These are phyloP conservation scores for Candida oleophila DNA, from an alignment of 805 yeast species.

Conservation along the genomic window DNA sequence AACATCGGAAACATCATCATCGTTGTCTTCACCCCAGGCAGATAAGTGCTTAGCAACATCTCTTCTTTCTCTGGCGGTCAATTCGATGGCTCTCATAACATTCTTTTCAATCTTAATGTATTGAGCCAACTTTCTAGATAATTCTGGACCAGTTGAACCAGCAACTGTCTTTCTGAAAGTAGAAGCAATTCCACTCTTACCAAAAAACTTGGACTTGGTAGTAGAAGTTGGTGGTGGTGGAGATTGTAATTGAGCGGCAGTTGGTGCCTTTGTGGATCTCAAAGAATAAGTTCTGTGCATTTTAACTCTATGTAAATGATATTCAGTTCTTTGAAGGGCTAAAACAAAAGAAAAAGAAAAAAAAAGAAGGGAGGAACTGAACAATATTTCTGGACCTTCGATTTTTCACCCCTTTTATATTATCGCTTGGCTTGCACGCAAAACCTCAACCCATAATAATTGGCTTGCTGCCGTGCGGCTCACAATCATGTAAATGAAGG, in stretches of 20 bases:
- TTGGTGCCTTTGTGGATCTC: conserved; percentile 94
- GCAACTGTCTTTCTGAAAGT: conserved; percentile 71
- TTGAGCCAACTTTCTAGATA: conserved; percentile 70
- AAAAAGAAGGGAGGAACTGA: not conserved
- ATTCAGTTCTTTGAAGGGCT: too few relatives aligned
- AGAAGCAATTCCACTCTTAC: conserved; percentile 67
- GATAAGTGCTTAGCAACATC: conserved; percentile 81
- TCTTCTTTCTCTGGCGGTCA: conserved; percentile 74
- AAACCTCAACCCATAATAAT: not conserved
- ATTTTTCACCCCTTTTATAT: conserved; percentile 4
- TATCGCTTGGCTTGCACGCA: not conserved
- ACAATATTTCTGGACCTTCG: not conserved
- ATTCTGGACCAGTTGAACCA: conserved; percentile 78
- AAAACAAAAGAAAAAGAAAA: not conserved
- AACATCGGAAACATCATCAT: conserved; percentile 81
- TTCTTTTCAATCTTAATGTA: conserved; percentile 81
- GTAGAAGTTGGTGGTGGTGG: conserved; percentile 96
- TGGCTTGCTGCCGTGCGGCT: conserved; percentile 5
- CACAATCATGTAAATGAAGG: not conserved
- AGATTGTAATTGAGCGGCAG: conserved; percentile 90
- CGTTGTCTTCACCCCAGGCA: conserved; percentile 85
- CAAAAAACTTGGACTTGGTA: conserved; percentile 87
- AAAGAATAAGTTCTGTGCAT: conserved; percentile 99
- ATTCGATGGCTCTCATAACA: conserved; percentile 74
- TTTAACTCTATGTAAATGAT: conserved; percentile 9